Base-by-base conservation (phyloP, 768 basidiomycete genomes). In the Lactarius akahatsu region DNA sequence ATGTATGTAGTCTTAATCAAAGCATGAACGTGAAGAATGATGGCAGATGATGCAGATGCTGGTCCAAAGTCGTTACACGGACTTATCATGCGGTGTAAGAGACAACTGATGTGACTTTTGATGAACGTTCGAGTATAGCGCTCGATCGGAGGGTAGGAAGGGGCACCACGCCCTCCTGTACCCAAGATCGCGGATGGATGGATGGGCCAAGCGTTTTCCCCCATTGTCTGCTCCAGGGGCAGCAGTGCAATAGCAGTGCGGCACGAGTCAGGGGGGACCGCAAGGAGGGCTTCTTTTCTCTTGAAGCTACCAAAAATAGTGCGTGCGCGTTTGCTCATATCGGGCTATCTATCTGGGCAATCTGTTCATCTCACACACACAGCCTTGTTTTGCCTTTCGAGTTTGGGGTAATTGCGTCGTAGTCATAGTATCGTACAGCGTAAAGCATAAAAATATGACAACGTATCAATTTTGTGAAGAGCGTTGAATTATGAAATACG, bases 21-120 rank as follows among this genome's bases (percentile, higher is more conserved):
- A 57, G 55, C 55, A 34, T 34, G 55, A 57, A 54, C 23, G 5
- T 41, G 41, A 41, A 41, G 7, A 47, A 50, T 50, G 47, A 57
- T 30, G 34, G 55, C 7, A 18, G 55, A 34, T 57, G 55, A 34
- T 57, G 55, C 30, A 57, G 47, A 11, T 15, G 23, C n/a, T 13
- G 47, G 47, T 26, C 5, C 23, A 18, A 23, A 10, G 11, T 50
- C 47, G 23, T 26, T 26, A 26, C 47, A 50, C 8, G 13, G 10
- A 50, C 11, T 0, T 38, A 10, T n/a, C 23, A 50, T 63, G 66
- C 66, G 41, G 58, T 67, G 66, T 62, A 67, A 1, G 32, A 30
- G 41, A 55, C 62, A 34, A 63, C 62, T 63, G 62, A 63, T 67
- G 65, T 50, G 47, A 23, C 23, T 50, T 23, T 50, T 50, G 47